Evolutionary conservation across 2,329 filamentous ascomycete genomes (phyloP).

Genomic region (Colletotrichum caudatum): DNA sequence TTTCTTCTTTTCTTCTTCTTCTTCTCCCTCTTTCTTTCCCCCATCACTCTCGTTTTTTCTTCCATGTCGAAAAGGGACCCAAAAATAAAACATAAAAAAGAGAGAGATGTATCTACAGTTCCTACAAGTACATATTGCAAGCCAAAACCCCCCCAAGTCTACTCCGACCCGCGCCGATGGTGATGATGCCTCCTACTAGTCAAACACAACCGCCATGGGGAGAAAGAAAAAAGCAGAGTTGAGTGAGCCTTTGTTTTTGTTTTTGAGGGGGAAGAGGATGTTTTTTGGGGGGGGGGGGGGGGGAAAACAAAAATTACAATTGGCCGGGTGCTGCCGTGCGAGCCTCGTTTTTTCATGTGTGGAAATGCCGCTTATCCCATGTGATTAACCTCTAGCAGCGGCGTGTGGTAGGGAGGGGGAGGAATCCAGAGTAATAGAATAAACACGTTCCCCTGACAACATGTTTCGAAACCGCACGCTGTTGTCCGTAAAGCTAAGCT

Average conservation of each 20-base stretch:
- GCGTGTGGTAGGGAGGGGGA: neutral
- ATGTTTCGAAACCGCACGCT: neutral
- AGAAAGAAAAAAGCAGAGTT: slow-evolving; percentile 29
- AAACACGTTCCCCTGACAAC: neutral
- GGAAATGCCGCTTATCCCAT: neutral
- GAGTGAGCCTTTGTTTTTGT: slow-evolving; percentile 33
- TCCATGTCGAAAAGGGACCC: slow-evolving; percentile 1
- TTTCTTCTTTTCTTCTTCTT: neutral
- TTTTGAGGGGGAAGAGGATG: neutral
- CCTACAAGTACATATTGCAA: slow-evolving; percentile 35
- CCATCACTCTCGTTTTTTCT: neutral
- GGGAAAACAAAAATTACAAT: slow-evolving; percentile 14
- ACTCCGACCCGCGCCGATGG: slow-evolving; percentile 33
- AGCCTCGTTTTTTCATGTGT: neutral
- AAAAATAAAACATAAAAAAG: slow-evolving; percentile 9
- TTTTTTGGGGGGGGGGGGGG: neutral
- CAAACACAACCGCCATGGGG: slow-evolving; percentile 30
- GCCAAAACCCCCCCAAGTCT: slow-evolving; percentile 17
- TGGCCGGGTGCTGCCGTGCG: slow-evolving; percentile 2
- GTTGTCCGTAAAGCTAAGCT: neutral
- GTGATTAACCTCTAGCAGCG: neutral
- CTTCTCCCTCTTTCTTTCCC: neutral
- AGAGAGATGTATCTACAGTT: slow-evolving; percentile 39
- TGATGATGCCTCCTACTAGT: slow-evolving; percentile 35
- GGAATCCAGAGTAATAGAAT: neutral